phyloP scores from a whole-genome alignment of 2,329 filamentous ascomycete species.

The Cladosporium velox region DNA sequence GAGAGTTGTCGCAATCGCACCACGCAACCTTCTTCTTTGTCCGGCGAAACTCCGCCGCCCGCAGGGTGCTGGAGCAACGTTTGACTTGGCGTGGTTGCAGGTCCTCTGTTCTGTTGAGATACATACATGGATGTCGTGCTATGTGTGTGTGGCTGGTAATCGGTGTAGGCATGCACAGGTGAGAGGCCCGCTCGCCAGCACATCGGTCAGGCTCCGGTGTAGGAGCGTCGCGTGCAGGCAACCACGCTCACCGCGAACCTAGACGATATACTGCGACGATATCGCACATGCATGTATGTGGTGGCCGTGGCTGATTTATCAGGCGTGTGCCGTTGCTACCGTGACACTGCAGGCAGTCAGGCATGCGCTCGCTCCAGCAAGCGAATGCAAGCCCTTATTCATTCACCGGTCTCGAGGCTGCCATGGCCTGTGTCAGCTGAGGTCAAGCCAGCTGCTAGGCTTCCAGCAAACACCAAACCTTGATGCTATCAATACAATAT shows the following conservation, averaged over 20 bases:
- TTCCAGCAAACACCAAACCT: not conserved
- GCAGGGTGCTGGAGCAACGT: not conserved
- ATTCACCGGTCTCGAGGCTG: not conserved
- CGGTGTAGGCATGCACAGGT: not conserved
- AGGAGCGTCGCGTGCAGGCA: not conserved
- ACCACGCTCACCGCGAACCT: not conserved
- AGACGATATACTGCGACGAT: not conserved
- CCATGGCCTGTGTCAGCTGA: not conserved
- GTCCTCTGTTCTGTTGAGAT: not conserved
- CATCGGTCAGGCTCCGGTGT: not conserved
- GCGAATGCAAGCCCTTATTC: not conserved
- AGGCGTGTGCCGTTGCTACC: not conserved
- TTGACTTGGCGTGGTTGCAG: not conserved
- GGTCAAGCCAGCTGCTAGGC: not conserved
- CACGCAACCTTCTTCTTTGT: not conserved
- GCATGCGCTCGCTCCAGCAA: not conserved
- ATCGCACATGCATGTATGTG: not conserved
- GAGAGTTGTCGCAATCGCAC: not conserved
- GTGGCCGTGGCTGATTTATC: not conserved
- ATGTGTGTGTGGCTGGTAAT: not conserved
- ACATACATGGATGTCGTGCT: not conserved
- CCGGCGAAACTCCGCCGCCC: not conserved
- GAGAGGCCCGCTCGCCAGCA: not conserved
- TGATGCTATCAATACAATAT: not conserved
- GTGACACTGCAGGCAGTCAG: not conserved